These are phyloP conservation scores for Sindora glabra DNA, from an alignment of 306 rosid species.

Conservation along the genomic window DNA sequence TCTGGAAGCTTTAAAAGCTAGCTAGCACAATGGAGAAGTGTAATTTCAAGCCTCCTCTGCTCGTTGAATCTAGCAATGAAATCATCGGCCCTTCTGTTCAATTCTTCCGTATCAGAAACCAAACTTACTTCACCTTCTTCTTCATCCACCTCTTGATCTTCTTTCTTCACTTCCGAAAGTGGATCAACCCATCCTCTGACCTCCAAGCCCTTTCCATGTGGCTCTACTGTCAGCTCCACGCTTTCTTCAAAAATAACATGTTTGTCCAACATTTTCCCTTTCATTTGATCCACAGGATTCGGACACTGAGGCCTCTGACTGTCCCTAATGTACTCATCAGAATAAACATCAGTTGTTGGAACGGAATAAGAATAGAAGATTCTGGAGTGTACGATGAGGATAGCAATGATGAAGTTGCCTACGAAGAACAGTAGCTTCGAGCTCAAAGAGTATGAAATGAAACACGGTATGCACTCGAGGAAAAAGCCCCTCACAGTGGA, in stretches of 20 bases:
- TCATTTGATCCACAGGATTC: not conserved
- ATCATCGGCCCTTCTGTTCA: conserved; percentile 74
- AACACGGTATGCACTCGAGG: conserved; percentile 21
- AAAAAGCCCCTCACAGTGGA: conserved; percentile 3
- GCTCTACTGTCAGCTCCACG: not conserved
- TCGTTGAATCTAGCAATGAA: conserved; percentile 72
- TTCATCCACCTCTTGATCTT: not conserved
- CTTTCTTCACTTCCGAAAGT: not conserved
- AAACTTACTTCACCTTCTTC: not conserved
- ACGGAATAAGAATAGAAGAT: conserved; percentile 19
- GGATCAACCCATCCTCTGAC: not conserved
- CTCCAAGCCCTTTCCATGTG: not conserved
- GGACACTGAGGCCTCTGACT: conserved; percentile 12
- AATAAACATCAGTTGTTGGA: conserved; percentile 4
- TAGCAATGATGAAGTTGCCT: conserved; percentile 30
- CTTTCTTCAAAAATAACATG: not conserved
- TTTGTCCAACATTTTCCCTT: not conserved
- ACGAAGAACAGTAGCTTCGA: conserved; percentile 28
- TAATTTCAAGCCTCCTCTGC: conserved; percentile 44
- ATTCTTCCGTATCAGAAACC: conserved; percentile 14
- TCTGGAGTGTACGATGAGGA: conserved; percentile 41
- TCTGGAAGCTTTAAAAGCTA: not conserved
- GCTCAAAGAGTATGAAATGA: conserved; percentile 15
- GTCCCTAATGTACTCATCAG: conserved; percentile 9
- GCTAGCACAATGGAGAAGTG: conserved; percentile 28